Percentiles rank a stretch among this genome's conserved stretches.
Evolutionary conservation across 768 basidiomycete species (phyloP).

Genomic region (Naganishia randhawae): DNA sequence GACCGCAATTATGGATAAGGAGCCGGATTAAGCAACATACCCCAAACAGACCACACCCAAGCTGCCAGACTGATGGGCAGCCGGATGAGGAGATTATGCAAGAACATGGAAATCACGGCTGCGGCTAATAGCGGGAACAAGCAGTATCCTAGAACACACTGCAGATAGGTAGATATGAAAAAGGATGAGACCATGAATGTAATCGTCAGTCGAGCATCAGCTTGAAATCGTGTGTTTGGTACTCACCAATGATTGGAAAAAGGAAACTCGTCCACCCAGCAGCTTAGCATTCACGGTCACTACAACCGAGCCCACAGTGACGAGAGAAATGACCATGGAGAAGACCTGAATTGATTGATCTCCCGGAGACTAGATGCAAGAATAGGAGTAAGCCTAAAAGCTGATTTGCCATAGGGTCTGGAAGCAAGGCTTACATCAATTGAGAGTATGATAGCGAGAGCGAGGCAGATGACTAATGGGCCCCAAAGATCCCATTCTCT

Average conservation of each 20-base stretch:
- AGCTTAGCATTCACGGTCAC: slow-evolving; percentile 93
- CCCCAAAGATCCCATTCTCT: slow-evolving; percentile 99
- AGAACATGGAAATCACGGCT: slow-evolving; percentile 80
- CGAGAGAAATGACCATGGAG: slow-evolving; percentile 87
- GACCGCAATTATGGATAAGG: neutral
- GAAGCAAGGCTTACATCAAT: slow-evolving; percentile 34
- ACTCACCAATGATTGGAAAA: slow-evolving; percentile 77
- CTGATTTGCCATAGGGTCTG: neutral
- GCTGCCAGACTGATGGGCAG: slow-evolving; percentile 78
- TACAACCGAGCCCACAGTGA: slow-evolving; percentile 80
- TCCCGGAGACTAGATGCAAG: slow-evolving; percentile 64
- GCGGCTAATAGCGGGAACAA: slow-evolving; percentile 89
- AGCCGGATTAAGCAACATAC: slow-evolving; percentile 55
- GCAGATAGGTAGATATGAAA: neutral
- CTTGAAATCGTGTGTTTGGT: neutral
- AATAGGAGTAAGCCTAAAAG: neutral
- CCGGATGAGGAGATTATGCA: slow-evolving; percentile 71
- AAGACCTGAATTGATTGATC: slow-evolving; percentile 82
- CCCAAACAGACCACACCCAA: slow-evolving; percentile 97
- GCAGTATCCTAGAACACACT: slow-evolving; percentile 89
- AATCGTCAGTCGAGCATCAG: neutral
- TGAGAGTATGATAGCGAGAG: slow-evolving; percentile 40
- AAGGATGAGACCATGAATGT: neutral
- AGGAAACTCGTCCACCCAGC: slow-evolving; percentile 61
- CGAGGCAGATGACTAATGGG: slow-evolving; percentile 61